Percentiles rank a stretch among this genome's conserved stretches.
These are phyloP conservation scores for Eucalyptus coolabah DNA, from an alignment of 345 rosid species.

Conservation along the genomic window DNA sequence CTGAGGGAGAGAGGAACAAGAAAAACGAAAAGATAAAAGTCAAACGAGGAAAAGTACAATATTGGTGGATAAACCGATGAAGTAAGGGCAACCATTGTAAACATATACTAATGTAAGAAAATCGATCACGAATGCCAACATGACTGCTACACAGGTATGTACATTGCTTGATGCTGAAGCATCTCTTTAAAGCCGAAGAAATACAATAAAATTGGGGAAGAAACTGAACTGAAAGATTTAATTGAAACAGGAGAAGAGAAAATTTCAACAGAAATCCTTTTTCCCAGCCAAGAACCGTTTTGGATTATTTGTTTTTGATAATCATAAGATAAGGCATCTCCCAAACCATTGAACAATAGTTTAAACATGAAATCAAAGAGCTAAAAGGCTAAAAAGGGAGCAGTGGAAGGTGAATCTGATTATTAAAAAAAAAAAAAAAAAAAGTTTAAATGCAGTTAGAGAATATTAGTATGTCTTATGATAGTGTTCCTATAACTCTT, in stretches of 20 bases:
- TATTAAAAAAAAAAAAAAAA: neutral
- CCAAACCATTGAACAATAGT: neutral
- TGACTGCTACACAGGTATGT: neutral
- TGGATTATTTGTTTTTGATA: neutral
- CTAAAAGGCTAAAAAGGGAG: neutral
- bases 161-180: neutral
- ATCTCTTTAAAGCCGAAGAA: neutral
- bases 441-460: neutral
- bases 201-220: neutral
- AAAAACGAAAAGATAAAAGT: neutral
- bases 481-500: neutral
- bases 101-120: neutral
- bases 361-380: neutral
- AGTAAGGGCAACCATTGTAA: neutral
- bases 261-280: neutral
- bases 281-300: neutral
- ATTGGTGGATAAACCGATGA: neutral
- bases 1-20: slow-evolving; percentile 11
- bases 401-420: neutral
- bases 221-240: neutral
- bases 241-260: neutral
- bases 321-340: neutral
- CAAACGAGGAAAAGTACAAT: neutral
- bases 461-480: neutral
- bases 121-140: neutral